Conservation (phyloP, 306 rosid species). For the Dalbergia cochinchinensis region DNA sequence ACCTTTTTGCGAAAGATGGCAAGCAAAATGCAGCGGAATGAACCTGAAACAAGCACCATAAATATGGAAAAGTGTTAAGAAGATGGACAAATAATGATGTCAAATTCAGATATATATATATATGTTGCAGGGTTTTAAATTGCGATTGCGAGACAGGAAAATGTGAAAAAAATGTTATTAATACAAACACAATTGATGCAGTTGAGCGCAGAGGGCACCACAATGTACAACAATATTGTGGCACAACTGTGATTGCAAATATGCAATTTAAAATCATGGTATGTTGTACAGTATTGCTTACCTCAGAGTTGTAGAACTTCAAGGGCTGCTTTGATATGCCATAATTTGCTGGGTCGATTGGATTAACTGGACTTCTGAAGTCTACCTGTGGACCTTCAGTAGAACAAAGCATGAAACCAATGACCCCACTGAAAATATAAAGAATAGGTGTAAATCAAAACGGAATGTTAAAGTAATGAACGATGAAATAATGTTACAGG, state of each 20-base stretch:
- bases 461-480: too few relatives aligned
- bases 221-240: too few relatives aligned
- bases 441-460: neutral
- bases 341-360: constrained; percentile 48
- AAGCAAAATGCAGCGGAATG: constrained; percentile 77
- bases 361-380: constrained; percentile 69
- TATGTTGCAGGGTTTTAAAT: too few relatives aligned
- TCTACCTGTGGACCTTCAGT: constrained; percentile 67
- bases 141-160: too few relatives aligned
- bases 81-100: neutral
- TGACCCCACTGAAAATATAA: constrained; percentile 63
- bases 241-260: too few relatives aligned
- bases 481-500: too few relatives aligned
- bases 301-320: constrained; percentile 78
- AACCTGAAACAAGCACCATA: constrained; percentile 48
- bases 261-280: neutral
- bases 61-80: neutral
- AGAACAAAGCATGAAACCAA: constrained; percentile 83
- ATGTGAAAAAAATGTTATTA: too few relatives aligned
- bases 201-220: too few relatives aligned
- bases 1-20: constrained; percentile 75
- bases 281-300: neutral
- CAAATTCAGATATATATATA: neutral
- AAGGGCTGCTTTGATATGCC: constrained; percentile 63
- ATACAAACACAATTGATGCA: too few relatives aligned